Conservation (phyloP, 2,329 filamentous ascomycete species). For the Cadophora gregata region DNA sequence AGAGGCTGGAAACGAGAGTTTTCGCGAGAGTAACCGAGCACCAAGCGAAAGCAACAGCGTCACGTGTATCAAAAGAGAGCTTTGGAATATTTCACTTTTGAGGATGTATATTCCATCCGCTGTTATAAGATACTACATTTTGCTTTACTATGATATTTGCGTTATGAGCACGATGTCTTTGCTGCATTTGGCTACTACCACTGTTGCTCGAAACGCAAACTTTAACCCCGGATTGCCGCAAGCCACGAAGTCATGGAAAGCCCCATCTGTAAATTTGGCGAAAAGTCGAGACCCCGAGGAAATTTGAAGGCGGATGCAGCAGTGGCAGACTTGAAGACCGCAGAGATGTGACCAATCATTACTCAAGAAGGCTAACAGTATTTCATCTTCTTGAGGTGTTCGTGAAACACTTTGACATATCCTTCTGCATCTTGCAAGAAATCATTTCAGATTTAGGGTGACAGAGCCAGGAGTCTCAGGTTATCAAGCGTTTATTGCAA, state of each 20-base stretch:
- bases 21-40: not conserved
- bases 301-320: not conserved
- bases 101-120: no score
- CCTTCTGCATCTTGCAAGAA: not conserved
- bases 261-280: not conserved
- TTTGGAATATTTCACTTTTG: no score
- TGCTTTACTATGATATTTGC: no score
- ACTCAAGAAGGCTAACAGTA: not conserved
- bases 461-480: no score
- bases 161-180: no score
- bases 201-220: not conserved
- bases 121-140: no score
- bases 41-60: not conserved
- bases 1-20: not conserved
- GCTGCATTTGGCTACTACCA: no score
- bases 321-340: not conserved
- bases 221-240: not conserved
- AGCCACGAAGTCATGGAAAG: not conserved
- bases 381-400: not conserved
- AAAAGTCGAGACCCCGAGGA: not conserved
- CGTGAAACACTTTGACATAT: not conserved
- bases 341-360: not conserved
- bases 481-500: no score
- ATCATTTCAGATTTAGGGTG: no score
- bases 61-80: no score